phyloP scores from a whole-genome alignment of 2,329 filamentous ascomycete genomes.

The Cladosporium sp. region DNA sequence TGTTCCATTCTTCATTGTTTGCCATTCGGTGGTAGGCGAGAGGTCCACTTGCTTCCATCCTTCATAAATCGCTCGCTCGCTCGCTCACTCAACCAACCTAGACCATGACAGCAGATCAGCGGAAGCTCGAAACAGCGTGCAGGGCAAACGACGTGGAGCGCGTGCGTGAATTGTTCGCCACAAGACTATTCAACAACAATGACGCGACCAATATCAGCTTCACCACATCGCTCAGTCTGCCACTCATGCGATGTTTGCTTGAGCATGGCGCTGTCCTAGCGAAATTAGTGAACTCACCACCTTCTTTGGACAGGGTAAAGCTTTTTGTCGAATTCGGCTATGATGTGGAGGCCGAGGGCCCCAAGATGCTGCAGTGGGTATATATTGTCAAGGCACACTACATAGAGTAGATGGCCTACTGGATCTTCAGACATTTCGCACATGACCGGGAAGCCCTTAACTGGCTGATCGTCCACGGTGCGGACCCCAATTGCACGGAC shows the following conservation, averaged over 20 bases:
- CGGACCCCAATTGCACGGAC: constrained; percentile 13
- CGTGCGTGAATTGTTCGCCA: constrained; percentile 2
- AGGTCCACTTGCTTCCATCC: background rate
- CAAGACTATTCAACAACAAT: background rate
- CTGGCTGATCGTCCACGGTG: constrained; percentile 16
- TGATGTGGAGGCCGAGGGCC: background rate
- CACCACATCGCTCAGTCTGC: background rate
- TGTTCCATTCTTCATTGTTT: background rate
- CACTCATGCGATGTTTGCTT: background rate
- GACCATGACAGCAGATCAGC: background rate
- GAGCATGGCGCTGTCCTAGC: background rate
- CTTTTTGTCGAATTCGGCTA: constrained; percentile 5
- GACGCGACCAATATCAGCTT: background rate
- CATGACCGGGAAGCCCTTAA: constrained; percentile 11
- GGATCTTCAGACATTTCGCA: constrained; percentile 7
- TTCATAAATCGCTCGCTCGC: background rate
- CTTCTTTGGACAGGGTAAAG: background rate
- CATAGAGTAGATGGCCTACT: background rate
- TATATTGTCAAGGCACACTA: background rate
- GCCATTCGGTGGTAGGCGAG: background rate
- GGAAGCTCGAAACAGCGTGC: constrained; percentile 1
- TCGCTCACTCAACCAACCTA: background rate
- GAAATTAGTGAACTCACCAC: background rate
- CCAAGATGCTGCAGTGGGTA: background rate
- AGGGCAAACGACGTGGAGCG: background rate